Evolutionary conservation across 73 alveolate genomes (phyloP), one percentile per base, ranked within the genome.

Genomic region (Tetrahymena elliotti): DNA sequence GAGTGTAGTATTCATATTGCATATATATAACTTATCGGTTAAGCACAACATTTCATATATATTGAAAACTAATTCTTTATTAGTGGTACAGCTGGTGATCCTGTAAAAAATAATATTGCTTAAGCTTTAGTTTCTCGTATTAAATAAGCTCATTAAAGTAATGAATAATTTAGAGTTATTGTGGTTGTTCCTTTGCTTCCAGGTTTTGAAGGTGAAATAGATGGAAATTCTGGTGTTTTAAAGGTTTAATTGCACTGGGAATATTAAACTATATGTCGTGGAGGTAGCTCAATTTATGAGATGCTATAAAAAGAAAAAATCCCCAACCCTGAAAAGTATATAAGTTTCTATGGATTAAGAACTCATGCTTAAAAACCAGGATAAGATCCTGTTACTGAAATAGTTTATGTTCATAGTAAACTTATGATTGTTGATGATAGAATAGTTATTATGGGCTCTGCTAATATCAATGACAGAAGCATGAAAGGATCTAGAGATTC

Each of bases 401-500:
- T 98, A 53, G 96, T 98, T 33, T 98, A 98, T 96, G 97, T 98
- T 53, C 99, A 98, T 98, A 95, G 98, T 84, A 98, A 98, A 95
- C 94, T 98, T 38, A 97, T 98, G 98, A 98, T 98, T 18, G 99
- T 98, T 6, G 99, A 98, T 97, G 99, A 98, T 97, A 97, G 94
- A 35, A 38, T 96, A 88, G 98, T 98, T 24, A 96, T 98, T 16
- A 95, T 98, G 82, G 99, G 99, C 6, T 96, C 98, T 8, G 99
- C 99, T 4, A 98, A 98, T 97, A 98, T 98, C 35, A 98, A 98
- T 97, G 99, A 98, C 96, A 96, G 99, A 93, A 96, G 99, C 15
- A 96, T 98, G 98, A 93, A 97, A 38, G 99, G 99, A 1, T 92
- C 94, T 0, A 98, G 99, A 97, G 99, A 98, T 95, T 97, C 99